Evolutionary conservation across 805 yeast genomes (phyloP).

Genomic region (Hanseniaspora pseudoguilliermondii): DNA sequence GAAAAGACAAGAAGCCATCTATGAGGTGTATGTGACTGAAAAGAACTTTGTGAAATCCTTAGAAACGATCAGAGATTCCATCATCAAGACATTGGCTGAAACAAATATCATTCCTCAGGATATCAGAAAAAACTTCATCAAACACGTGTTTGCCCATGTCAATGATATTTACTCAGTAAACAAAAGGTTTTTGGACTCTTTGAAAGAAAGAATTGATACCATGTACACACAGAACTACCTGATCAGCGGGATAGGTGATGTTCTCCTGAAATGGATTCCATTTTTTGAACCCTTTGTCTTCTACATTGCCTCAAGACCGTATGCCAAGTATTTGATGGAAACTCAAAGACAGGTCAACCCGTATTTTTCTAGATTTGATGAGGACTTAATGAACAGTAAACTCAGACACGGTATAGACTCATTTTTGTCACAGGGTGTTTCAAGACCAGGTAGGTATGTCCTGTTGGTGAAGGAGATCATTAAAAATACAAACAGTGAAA

Average conservation of each 20-base stretch:
- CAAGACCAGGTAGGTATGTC: constrained; percentile 91
- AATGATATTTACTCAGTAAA: constrained; percentile 77
- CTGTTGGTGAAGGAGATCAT: constrained; percentile 67
- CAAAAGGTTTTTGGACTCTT: constrained; percentile 73
- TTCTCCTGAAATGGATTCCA: constrained; percentile 70
- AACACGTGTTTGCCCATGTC: constrained; percentile 84
- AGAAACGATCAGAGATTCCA: constrained; percentile 83
- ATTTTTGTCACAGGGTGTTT: constrained; percentile 86
- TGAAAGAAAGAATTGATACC: constrained; percentile 67
- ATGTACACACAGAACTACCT: constrained; percentile 47
- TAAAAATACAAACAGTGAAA: constrained; percentile 72
- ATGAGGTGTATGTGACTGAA: constrained; percentile 87
- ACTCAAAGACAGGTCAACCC: constrained; percentile 84
- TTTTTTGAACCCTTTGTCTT: constrained; percentile 83
- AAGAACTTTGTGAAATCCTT: constrained; percentile 89
- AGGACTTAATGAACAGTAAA: constrained; percentile 63
- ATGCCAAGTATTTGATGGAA: constrained; percentile 91
- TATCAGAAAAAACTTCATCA: constrained; percentile 80
- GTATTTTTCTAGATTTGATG: constrained; percentile 83
- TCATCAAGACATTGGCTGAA: constrained; percentile 81
- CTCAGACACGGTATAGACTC: constrained; percentile 63
- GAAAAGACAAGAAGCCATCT: constrained; percentile 88
- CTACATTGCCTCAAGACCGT: constrained; percentile 88
- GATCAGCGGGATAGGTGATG: constrained; percentile 75
- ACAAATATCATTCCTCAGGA: constrained; percentile 77